Percentiles rank a stretch among this genome's conserved stretches.
Evolutionary conservation across 2,329 filamentous ascomycete species (phyloP).

Genomic region (Rasamsonia emersonii): DNA sequence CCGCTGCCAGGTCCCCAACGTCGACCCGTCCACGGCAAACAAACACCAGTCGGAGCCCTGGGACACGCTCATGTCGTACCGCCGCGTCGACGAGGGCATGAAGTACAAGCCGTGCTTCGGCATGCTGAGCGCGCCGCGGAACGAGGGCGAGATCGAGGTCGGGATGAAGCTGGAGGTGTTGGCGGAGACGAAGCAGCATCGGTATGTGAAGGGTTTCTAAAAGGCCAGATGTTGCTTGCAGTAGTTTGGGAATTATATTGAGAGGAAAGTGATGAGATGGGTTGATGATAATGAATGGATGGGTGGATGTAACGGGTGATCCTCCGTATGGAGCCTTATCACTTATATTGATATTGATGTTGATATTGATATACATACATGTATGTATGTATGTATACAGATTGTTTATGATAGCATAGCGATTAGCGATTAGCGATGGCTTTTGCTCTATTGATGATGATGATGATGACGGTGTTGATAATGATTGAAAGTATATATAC

Average conservation of each 20-base stretch:
- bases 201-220: slow-evolving; percentile 40
- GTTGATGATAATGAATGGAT: background rate
- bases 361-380: background rate
- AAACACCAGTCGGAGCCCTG: slow-evolving; percentile 53
- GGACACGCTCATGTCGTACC: slow-evolving; percentile 53
- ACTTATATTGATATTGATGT: background rate
- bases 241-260: too few species aligned
- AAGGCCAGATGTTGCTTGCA: too few species aligned
- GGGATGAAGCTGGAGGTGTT: slow-evolving; percentile 52
- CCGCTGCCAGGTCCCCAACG: slow-evolving; percentile 56
- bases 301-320: too few species aligned
- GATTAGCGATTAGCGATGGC: too few species aligned
- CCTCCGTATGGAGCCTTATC: too few species aligned
- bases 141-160: slow-evolving; percentile 46
- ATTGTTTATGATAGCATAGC: background rate
- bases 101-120: slow-evolving; percentile 60
- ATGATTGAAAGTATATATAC: background rate
- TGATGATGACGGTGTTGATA: background rate
- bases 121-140: slow-evolving; percentile 54
- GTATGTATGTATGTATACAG: slow-evolving; percentile 1
- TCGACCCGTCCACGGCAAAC: slow-evolving; percentile 53
- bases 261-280: background rate
- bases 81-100: slow-evolving; percentile 51
- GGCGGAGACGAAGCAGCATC: slow-evolving; percentile 49
- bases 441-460: too few species aligned